These are phyloP conservation scores for Penicillium corylophilum DNA, from an alignment of 2,329 filamentous ascomycete species.

Conservation along the genomic window DNA sequence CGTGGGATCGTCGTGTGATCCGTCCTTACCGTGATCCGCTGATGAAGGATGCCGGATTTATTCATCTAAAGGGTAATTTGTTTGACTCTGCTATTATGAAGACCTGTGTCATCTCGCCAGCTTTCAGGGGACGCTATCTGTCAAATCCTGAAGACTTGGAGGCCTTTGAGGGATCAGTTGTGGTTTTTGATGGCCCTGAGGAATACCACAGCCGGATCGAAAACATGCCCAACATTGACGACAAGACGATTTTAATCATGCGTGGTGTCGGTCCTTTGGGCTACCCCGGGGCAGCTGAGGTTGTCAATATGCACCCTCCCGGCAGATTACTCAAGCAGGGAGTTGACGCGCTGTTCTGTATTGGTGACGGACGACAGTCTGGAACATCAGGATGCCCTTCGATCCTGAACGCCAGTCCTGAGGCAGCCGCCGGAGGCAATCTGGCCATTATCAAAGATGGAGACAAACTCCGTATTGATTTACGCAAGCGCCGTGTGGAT, in stretches of 20 bases:
- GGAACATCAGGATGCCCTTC: constrained; percentile 57
- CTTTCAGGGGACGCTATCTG: constrained; percentile 48
- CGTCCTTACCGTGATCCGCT: constrained; percentile 47
- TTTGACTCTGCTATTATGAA: constrained; percentile 57
- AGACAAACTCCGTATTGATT: constrained; percentile 52
- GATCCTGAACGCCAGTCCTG: constrained; percentile 57
- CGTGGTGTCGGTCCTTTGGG: constrained; percentile 51
- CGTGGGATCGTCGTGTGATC: constrained; percentile 54
- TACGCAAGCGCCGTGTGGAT: constrained; percentile 51
- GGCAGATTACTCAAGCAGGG: constrained; percentile 47
- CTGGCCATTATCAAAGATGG: constrained; percentile 52
- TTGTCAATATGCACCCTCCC: constrained; percentile 55
- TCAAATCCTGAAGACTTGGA: constrained; percentile 48
- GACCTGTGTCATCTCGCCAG: constrained; percentile 50
- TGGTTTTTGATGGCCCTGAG: constrained; percentile 54
- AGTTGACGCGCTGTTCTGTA: constrained; percentile 49
- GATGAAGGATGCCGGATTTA: constrained; percentile 52
- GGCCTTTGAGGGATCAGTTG: constrained; percentile 49
- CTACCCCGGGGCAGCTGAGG: constrained; percentile 53
- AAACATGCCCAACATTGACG: constrained; percentile 39
- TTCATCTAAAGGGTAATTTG: constrained; percentile 49
- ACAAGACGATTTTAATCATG: constrained; percentile 48
- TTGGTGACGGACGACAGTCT: constrained; percentile 57
- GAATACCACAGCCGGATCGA: constrained; percentile 50
- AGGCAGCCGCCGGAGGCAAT: constrained; percentile 56